Evolutionary conservation across 768 basidiomycete genomes (phyloP), one percentile per base, ranked within the genome.

Genomic region (Podaxis carcinomalis): DNA sequence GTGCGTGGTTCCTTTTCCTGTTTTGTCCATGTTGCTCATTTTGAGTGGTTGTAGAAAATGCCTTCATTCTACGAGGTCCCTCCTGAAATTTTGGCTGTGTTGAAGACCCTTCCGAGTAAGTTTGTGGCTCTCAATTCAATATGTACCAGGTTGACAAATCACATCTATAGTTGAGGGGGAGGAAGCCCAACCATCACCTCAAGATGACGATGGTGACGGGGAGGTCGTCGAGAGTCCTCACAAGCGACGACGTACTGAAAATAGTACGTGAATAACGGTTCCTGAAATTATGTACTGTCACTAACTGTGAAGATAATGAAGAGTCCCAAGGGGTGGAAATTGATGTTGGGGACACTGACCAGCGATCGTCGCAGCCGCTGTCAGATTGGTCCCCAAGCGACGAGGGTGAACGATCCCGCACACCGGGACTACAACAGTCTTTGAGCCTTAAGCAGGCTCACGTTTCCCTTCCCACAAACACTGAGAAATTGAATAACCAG

Each of bases 351-450:
- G 19, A 53, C 9, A 28, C 37, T 25, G 59, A 60, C 40, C 51
- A 16, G 27, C 40, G 59, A 11, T 59, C 58, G 13, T 60, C 59
- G 14, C 51, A 42, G 23, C 59, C 59, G 25, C 28, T 60, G 3
- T 60, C 59, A n/a, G 59, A 53, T 28, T 60, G 59, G 59, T 36
- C 42, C 19, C 4, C 40, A 6, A 52, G 51, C 19, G 44, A 53
- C 7, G 28, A 58, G 19, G 57, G 50, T 6, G 44, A 14, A 11
- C 52, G 36, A 25, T n/a, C 52, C 37, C 52, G 37, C 11, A 54
- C 36, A 23, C 52, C 36, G 10, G 52, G 19, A 13, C 52, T 23
- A 13, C 35, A 19, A 4, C 52, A 36, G 21, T 36, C 11, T 5
- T 5, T 28, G 11, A 13, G 35, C 10, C 52, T 36, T 19, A 5